Conservation (phyloP, 768 basidiomycete genomes). For the Kwoniella europaea region DNA sequence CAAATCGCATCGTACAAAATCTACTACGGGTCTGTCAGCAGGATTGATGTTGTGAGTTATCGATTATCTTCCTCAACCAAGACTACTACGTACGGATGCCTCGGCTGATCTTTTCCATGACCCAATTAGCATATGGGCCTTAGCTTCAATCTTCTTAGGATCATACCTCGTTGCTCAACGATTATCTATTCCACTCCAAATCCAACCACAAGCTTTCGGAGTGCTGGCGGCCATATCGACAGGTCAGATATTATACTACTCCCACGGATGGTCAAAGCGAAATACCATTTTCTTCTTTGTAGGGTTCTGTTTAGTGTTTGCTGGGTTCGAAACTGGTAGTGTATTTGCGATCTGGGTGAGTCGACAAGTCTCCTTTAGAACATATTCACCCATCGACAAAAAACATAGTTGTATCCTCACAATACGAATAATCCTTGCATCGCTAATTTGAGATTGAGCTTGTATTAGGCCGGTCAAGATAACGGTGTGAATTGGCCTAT, state of each 20-base stretch:
- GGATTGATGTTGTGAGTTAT: slow-evolving; percentile 66
- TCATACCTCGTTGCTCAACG: slow-evolving; percentile 70
- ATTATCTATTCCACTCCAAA: slow-evolving; percentile 73
- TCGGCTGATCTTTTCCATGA: background rate
- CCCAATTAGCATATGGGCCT: slow-evolving; percentile 64
- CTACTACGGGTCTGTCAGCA: slow-evolving; percentile 71
- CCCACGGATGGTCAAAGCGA: slow-evolving; percentile 58
- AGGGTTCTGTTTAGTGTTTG: slow-evolving; percentile 62
- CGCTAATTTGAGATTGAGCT: too few relatives aligned
- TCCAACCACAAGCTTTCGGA: slow-evolving; percentile 63
- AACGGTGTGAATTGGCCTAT: slow-evolving; percentile 60
- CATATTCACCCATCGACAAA: background rate
- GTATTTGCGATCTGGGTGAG: slow-evolving; percentile 67
- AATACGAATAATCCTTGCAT: too few relatives aligned
- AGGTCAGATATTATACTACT: slow-evolving; percentile 75
- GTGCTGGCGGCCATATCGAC: slow-evolving; percentile 68
- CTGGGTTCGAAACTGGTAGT: slow-evolving; percentile 67
- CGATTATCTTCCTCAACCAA: too few relatives aligned
- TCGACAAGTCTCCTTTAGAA: slow-evolving; percentile 25
- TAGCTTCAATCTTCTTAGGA: slow-evolving; percentile 69
- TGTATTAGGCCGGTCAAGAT: slow-evolving; percentile 43
- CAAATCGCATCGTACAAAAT: slow-evolving; percentile 73
- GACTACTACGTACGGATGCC: background rate
- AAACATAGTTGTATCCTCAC: too few relatives aligned
- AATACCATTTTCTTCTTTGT: slow-evolving; percentile 59